phyloP scores from a whole-genome alignment of 2,329 filamentous ascomycete species.

The Davidsoniella neocaledoniae region DNA sequence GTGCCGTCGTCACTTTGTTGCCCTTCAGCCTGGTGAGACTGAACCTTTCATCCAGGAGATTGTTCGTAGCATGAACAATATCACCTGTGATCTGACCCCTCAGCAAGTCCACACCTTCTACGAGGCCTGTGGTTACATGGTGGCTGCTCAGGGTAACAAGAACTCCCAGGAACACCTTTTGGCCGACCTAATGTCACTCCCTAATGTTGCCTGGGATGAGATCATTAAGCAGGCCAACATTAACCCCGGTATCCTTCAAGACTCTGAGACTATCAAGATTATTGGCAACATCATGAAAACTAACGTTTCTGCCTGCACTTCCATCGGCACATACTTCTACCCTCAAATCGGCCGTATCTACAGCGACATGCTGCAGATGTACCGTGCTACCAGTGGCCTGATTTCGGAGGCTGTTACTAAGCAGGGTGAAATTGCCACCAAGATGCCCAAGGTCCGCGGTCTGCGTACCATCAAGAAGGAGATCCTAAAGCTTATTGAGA shows the following conservation, averaged over 20 bases:
- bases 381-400: constrained; percentile 85
- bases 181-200: constrained; percentile 78
- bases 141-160: constrained; percentile 91
- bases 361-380: constrained; percentile 98
- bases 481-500: constrained; percentile 94
- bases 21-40: constrained; percentile 78
- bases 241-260: constrained; percentile 74
- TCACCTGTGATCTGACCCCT: constrained; percentile 84
- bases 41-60: constrained; percentile 99
- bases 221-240: constrained; percentile 80
- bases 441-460: constrained; percentile 91
- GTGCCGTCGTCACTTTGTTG: constrained; percentile 93
- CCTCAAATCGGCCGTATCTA: constrained; percentile 96
- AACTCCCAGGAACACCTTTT: constrained; percentile 83
- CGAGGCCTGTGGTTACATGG: constrained; percentile 98
- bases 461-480: constrained; percentile 98
- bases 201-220: constrained; percentile 86
- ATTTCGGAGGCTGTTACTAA: constrained; percentile 78
- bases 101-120: constrained; percentile 99
- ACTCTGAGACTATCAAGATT: constrained; percentile 91
- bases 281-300: constrained; percentile 99
- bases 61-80: constrained; percentile 85
- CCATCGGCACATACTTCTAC: constrained; percentile 93
- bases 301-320: constrained; percentile 94
- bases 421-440: constrained; percentile 61